These are phyloP conservation scores for Globisporangium uncinulatum DNA, from an alignment of 352 stramenopile species.

Conservation along the genomic window DNA sequence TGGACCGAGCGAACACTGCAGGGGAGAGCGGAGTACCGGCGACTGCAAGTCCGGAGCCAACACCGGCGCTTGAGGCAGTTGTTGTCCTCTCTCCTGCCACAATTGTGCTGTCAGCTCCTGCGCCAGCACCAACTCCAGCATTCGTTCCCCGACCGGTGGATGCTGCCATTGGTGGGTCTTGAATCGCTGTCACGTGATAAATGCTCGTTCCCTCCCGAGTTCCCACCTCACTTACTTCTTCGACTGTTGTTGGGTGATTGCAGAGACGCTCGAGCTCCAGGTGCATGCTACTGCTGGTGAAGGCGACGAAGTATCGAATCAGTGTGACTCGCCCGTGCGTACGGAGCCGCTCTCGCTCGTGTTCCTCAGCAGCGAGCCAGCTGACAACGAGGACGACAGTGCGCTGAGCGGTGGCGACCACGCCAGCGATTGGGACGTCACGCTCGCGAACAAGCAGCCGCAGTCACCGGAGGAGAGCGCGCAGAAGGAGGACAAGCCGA, in stretches of 20 bases:
- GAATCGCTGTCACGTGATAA: background rate
- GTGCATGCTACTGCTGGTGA: conserved; percentile 3
- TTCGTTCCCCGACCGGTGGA: background rate
- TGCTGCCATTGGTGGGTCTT: conserved; percentile 8
- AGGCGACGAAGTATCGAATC: conserved; percentile 33
- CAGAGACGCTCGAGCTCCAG: conserved; percentile 23
- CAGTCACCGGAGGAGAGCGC: conserved; percentile 16
- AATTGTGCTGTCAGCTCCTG: background rate
- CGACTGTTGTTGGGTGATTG: background rate
- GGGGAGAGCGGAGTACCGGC: background rate
- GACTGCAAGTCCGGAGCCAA: background rate
- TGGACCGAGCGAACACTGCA: conserved; percentile 29
- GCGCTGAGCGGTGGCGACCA: background rate
- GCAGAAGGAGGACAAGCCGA: conserved; percentile 5
- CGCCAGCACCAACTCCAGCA: background rate
- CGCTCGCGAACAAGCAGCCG: conserved; percentile 6
- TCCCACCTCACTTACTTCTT: background rate
- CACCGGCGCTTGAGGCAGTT: background rate
- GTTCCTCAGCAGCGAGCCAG: background rate
- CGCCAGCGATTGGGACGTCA: conserved; percentile 12
- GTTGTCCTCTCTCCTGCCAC: background rate
- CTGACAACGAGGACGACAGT: conserved; percentile 1
- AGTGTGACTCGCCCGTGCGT: conserved; percentile 31
- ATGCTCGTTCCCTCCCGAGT: too few relatives aligned
- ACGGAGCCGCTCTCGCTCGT: background rate